A percentile compares a stretch with the other conserved stretches of the same genome.
phyloP scores from a whole-genome alignment of 306 rosid species.

The Myrica gale region DNA sequence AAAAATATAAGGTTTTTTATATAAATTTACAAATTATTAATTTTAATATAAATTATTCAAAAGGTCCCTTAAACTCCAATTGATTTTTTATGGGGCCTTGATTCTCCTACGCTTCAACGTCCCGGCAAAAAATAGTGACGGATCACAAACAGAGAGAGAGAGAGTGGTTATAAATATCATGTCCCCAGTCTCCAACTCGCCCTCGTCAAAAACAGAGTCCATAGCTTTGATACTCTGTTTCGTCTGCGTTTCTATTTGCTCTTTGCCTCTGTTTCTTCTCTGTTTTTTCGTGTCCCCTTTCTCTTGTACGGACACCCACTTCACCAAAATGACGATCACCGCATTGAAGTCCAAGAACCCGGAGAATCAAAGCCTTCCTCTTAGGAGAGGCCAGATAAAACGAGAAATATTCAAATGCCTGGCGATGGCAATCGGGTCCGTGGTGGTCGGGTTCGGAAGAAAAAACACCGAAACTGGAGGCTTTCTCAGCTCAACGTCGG shows the following conservation, averaged over 20 bases:
- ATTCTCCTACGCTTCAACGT: too few relatives aligned
- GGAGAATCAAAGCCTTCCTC: conserved; percentile 8
- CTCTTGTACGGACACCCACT: neutral
- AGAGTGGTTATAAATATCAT: too few relatives aligned
- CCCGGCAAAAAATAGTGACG: too few relatives aligned
- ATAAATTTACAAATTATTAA: too few relatives aligned
- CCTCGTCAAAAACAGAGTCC: neutral
- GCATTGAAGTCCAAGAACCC: neutral
- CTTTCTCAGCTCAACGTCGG: conserved; percentile 21
- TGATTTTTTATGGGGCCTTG: too few relatives aligned
- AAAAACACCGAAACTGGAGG: conserved; percentile 14
- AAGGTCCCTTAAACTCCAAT: too few relatives aligned
- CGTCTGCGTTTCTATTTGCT: too few relatives aligned
- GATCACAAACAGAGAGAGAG: too few relatives aligned
- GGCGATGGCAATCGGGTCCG: conserved; percentile 1
- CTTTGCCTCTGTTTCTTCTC: neutral
- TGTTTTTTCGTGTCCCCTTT: neutral
- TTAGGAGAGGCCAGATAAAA: conserved; percentile 42
- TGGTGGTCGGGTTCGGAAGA: neutral
- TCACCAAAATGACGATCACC: neutral
- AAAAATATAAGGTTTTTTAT: too few relatives aligned
- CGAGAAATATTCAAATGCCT: conserved; percentile 22
- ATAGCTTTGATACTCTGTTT: too few relatives aligned
- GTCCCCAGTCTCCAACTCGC: too few relatives aligned
- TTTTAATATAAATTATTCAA: too few relatives aligned